phyloP scores from a whole-genome alignment of 805 yeast species.

The Blastobotrys parvus region DNA sequence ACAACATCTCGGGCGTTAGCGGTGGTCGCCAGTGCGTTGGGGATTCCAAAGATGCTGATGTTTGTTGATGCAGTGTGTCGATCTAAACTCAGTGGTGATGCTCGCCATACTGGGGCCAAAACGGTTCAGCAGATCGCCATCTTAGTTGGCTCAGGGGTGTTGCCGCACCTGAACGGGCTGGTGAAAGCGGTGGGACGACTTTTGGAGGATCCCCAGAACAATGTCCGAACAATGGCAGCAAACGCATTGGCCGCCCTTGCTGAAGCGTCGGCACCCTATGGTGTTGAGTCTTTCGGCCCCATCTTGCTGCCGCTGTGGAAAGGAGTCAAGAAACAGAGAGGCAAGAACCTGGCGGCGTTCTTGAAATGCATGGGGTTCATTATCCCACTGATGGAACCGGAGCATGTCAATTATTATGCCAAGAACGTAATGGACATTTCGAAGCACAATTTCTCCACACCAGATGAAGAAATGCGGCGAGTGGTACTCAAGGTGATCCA shows the following conservation, averaged over 20 bases:
- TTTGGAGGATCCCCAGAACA: conserved; percentile 57
- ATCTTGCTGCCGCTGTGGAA: conserved; percentile 71
- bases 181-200: conserved; percentile 53
- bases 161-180: conserved; percentile 64
- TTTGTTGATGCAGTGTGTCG: conserved; percentile 73
- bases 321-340: conserved; percentile 70
- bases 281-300: conserved; percentile 76
- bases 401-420: conserved; percentile 70
- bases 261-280: conserved; percentile 76
- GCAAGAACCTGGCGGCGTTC: conserved; percentile 67
- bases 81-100: conserved; percentile 70
- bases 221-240: conserved; percentile 64
- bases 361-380: conserved; percentile 69
- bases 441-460: conserved; percentile 63
- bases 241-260: conserved; percentile 67
- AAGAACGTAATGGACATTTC: conserved; percentile 62
- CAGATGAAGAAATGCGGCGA: conserved; percentile 81
- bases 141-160: conserved; percentile 57
- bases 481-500: conserved; percentile 62
- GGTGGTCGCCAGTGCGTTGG: conserved; percentile 71
- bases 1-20: conserved; percentile 75
- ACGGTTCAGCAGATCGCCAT: conserved; percentile 69
- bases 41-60: conserved; percentile 63
- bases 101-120: conserved; percentile 75
- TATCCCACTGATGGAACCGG: conserved; percentile 81